Base-by-base conservation (phyloP, 2,329 filamentous ascomycete species). In the Paecilomyces fulvus region DNA sequence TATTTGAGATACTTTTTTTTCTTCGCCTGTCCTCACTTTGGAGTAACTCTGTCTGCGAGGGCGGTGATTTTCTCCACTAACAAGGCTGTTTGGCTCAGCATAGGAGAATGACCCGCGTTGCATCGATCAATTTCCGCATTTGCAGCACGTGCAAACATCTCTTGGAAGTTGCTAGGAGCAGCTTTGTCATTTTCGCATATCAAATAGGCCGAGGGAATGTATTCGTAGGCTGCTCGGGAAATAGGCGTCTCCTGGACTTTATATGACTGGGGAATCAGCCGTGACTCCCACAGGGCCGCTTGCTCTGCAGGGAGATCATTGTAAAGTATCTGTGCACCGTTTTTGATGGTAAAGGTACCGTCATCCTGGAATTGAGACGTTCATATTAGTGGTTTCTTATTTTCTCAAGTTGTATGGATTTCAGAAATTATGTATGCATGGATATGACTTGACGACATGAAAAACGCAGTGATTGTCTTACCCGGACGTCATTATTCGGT, bases 201-300 rank as follows among this genome's bases (percentile, higher is more conserved):
- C 2, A 64, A 53, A n/a, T 64, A 64, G 11, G 62, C 63, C 6
- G 62, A 64, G 10, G 60, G 60, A 8, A 61, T 52, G 31, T 61
- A 63, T 8, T 48, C 48, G 28, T 59, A 64, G 2, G 63, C 59
- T 30, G 59, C 55, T 1, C 52, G 55, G 10, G 52, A 58, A 10
- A 60, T 17, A 23, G 49, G 33, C 5, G 55, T 56, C 2, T 33
- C 51, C 20, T 62, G 60, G 2, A 56, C 57, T 37, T 58, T 31
- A 31, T 59, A 58, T 11, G 59, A 60, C 10, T 55, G 48, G n/a
- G 58, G 56, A 51, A 63, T 52, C 9, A 56, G 48, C 23, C 46
- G 56, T 1, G 55, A 58, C 3, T 49, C 59, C 60, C 59, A 64
- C 20, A 55, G 30, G 4, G n/a, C 25, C 7, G 63, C 61, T 53